A percentile compares a stretch with the other conserved stretches of the same genome.
Evolutionary conservation across 176 grass and related monocot genomes (phyloP).

Genomic region (Musa itinerans): DNA sequence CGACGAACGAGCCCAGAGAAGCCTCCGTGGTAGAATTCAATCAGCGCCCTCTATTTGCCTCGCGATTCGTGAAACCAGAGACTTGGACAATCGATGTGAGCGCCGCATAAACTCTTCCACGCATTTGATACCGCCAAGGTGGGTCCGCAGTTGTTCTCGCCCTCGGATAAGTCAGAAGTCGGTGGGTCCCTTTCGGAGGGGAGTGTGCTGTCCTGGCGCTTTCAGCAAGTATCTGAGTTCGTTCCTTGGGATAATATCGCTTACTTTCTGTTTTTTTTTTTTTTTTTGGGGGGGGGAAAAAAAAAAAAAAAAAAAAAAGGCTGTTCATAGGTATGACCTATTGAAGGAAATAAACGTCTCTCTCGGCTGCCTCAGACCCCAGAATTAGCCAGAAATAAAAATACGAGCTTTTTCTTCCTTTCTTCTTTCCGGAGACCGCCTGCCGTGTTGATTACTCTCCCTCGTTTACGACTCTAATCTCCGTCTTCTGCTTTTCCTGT

Average conservation of each 20-base stretch:
- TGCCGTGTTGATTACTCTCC: background rate
- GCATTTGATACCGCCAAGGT: background rate
- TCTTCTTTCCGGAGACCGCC: background rate
- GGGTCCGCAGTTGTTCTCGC: background rate
- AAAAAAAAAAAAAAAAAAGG: too few species aligned
- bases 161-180: background rate
- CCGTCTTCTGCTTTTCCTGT: background rate
- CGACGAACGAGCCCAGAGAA: background rate
- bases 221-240: background rate
- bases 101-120: background rate
- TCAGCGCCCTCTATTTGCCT: background rate
- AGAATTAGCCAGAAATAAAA: background rate
- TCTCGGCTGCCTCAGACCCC: background rate
- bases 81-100: background rate
- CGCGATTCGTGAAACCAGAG: background rate
- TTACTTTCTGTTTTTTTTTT: background rate
- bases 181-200: background rate
- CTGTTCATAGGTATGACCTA: too few species aligned
- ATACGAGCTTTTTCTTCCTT: background rate
- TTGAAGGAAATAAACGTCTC: too few species aligned
- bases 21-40: background rate
- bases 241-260: slow-evolving; percentile 5
- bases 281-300: background rate
- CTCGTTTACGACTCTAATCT: background rate
- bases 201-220: background rate